phyloP scores from a whole-genome alignment of 176 grass and related monocot genomes.

The Hordeum vulgare region DNA sequence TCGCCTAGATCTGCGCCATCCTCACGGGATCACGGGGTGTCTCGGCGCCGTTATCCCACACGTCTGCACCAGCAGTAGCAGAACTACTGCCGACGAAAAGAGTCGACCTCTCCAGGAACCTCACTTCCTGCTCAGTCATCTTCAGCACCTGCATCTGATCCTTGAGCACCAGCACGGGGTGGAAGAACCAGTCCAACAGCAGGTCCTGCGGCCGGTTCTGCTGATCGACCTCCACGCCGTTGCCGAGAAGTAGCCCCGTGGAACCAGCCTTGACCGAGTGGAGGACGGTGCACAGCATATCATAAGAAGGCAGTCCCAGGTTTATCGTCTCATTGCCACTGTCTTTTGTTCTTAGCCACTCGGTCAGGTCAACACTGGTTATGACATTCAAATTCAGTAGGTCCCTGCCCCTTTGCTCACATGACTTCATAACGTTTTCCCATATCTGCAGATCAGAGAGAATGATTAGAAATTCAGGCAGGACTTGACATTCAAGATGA shows the following conservation, averaged over 20 bases:
- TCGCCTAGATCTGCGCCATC: constrained; percentile 76
- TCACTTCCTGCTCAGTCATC: constrained; percentile 60
- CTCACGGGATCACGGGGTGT: constrained; percentile 51
- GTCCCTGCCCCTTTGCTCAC: constrained; percentile 53
- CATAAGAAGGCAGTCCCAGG: constrained; percentile 62
- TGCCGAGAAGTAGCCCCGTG: constrained; percentile 46
- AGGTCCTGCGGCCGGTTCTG: constrained; percentile 67
- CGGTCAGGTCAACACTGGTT: constrained; percentile 36
- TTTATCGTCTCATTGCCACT: constrained; percentile 45
- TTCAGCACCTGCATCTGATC: constrained; percentile 69
- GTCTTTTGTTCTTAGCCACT: constrained; percentile 68
- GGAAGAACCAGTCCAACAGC: constrained; percentile 84
- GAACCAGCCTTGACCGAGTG: constrained; percentile 58
- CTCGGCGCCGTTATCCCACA: constrained; percentile 39
- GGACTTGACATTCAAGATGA: not conserved
- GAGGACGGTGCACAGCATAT: constrained; percentile 42
- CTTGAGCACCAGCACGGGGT: constrained; percentile 72
- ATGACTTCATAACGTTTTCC: constrained; percentile 61
- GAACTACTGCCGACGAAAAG: constrained; percentile 51
- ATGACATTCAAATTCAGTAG: constrained; percentile 69
- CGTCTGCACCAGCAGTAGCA: not conserved
- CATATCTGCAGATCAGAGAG: constrained; percentile 48
- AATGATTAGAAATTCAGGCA: constrained; percentile 2
- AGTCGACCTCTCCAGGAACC: constrained; percentile 56
- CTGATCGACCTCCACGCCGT: constrained; percentile 54